Base-by-base conservation (phyloP, 257 asterid genomes). In the Petrea volubilis region DNA sequence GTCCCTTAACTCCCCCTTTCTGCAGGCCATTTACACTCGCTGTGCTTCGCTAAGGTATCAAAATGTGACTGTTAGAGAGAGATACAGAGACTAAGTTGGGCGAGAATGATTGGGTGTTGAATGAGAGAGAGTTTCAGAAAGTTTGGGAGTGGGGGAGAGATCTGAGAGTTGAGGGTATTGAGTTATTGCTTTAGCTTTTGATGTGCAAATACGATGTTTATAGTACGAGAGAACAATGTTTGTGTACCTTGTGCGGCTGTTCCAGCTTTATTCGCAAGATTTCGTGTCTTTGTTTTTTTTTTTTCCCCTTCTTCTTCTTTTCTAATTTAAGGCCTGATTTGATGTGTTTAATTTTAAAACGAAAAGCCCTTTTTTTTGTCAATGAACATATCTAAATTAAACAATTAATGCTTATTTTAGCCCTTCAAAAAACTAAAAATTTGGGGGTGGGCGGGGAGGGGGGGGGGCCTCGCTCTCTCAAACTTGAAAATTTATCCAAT, bases 1-100 rank as follows among this genome's bases (percentile, higher is more conserved):
- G 51, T 75, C 89, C 67, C 77, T 55, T 6, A 75, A 50, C 67
- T 57, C 80, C 65, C 79, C 83, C 74, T 85, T 84, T 77, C 78
- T 74, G 82, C 84, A 70, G 64, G 90, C 97, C 98, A 92, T 92
- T 60, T n/a, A 9, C 6, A 47, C 52, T 25, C 0, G 50, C n/a
- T 10, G n/a, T 7, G 11, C 12, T 47, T 66, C 57, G 41, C 21
- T 47, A 28, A 71, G 50, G 72, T 64, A 71, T 25, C 2, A 10
- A 15, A 34, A 17, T 29, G 57, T 15, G 67, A 53, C 11, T 55
- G 60, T 52, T 5, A 11, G 46, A 28, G 13, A 61, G 49, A 41
- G 2, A 50, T 38, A 3, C 51, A 2, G 31, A 31, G 50, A 17
- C 12, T 10, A 24, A 58, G 17, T n/a, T 14, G 24, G 12, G 41